Conservation (phyloP, 495 filamentous ascomycete species). For the Chaetomium fimeti region DNA sequence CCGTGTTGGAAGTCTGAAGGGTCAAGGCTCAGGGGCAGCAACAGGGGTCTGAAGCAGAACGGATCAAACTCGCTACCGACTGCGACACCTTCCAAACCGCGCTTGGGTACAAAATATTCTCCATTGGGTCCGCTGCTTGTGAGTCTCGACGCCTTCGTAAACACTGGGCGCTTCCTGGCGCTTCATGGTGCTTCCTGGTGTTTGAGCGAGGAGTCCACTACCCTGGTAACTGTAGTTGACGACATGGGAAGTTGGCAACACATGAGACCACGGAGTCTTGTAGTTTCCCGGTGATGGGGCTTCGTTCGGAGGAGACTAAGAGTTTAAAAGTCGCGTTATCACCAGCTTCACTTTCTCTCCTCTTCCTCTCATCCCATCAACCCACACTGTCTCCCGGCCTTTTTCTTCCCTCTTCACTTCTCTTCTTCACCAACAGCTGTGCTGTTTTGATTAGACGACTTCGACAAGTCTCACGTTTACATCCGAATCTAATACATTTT, state of each 20-base stretch:
- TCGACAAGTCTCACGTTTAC: conserved; percentile 8
- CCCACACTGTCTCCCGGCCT: conserved; percentile 9
- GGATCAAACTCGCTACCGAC: neutral
- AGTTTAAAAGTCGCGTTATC: conserved; percentile 1
- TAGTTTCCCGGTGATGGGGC: neutral
- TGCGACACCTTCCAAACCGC: conserved; percentile 17
- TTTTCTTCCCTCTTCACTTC: conserved; percentile 5
- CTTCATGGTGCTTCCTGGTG: neutral
- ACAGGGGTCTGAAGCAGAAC: conserved; percentile 16
- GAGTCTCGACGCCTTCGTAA: neutral
- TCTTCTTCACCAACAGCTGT: conserved; percentile 29
- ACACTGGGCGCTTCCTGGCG: neutral
- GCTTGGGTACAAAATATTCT: neutral
- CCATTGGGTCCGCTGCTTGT: conserved; percentile 2
- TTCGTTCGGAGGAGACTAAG: neutral
- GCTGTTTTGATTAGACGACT: conserved; percentile 26
- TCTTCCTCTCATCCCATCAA: conserved; percentile 11
- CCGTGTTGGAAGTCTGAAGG: neutral
- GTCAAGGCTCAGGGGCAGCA: neutral
- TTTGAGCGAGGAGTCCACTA: neutral
- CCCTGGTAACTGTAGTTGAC: neutral
- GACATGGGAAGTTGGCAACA: neutral
- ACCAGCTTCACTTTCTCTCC: neutral
- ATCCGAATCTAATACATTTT: neutral
- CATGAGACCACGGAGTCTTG: neutral